Conservation (phyloP, 257 asterid genomes). For the Avicennia marina region DNA sequence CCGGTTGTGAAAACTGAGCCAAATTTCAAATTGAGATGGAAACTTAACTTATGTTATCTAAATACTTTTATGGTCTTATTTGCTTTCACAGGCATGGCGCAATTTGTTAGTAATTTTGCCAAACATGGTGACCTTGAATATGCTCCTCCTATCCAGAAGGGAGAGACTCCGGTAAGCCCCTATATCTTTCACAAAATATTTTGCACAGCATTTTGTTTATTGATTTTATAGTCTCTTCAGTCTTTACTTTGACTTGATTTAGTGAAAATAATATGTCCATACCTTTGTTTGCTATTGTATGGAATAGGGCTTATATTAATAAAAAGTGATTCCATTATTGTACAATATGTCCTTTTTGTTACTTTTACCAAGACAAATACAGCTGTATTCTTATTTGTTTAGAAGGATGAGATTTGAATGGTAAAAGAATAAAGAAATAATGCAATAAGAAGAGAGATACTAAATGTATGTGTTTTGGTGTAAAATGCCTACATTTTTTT, state of each 20-base stretch:
- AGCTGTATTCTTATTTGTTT: too few relatives aligned
- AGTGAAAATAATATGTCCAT: neutral
- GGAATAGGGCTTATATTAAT: too few relatives aligned
- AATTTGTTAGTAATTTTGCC: constrained; percentile 65
- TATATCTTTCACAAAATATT: neutral
- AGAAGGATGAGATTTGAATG: too few relatives aligned
- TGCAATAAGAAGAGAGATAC: too few relatives aligned
- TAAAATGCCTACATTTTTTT: too few relatives aligned
- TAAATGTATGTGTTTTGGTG: too few relatives aligned
- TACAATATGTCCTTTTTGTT: too few relatives aligned
- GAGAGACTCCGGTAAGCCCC: constrained; percentile 80
- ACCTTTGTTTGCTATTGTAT: neutral
- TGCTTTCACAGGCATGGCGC: constrained; percentile 69
- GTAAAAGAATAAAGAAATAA: too few relatives aligned
- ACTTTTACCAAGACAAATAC: too few relatives aligned
- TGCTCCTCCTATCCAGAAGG: constrained; percentile 82
- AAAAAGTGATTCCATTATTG: too few relatives aligned
- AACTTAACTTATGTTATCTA: too few relatives aligned
- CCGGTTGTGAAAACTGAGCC: constrained; percentile 11
- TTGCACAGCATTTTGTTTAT: neutral
- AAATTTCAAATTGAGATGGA: neutral
- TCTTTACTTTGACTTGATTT: constrained; percentile 8
- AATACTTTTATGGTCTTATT: neutral
- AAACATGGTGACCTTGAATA: constrained; percentile 82
- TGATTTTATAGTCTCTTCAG: neutral